Percentiles rank a stretch among this genome's conserved stretches.
phyloP scores from a whole-genome alignment of 805 yeast species.

The Kurtzmaniella fragi region DNA sequence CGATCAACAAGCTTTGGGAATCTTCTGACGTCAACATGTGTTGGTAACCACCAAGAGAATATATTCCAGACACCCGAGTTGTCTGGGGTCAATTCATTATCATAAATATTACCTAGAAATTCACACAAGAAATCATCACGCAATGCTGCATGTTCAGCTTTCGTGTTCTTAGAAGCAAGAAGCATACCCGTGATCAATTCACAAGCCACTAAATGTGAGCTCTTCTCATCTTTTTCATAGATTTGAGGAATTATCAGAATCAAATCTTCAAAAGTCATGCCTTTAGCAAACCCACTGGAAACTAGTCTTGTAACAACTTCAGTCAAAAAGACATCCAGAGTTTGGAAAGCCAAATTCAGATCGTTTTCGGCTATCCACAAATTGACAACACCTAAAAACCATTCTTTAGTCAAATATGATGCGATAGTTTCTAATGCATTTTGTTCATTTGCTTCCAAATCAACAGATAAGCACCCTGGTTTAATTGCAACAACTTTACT shows the following conservation, averaged over 20 bases:
- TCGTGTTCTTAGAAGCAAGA: slow-evolving; percentile 42
- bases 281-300: slow-evolving; percentile 37
- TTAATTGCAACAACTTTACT: slow-evolving; percentile 44
- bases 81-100: slow-evolving; percentile 66
- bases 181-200: slow-evolving; percentile 68
- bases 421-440: slow-evolving; percentile 41
- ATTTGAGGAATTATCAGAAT: slow-evolving; percentile 43
- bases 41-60: slow-evolving; percentile 68
- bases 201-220: slow-evolving; percentile 67
- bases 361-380: slow-evolving; percentile 65
- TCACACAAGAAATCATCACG: slow-evolving; percentile 44
- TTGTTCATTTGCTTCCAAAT: slow-evolving; percentile 28
- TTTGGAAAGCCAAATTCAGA: slow-evolving; percentile 59
- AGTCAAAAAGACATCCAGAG: slow-evolving; percentile 56
- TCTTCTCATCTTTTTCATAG: slow-evolving; percentile 64
- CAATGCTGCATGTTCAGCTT: slow-evolving; percentile 17
- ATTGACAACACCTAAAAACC: slow-evolving; percentile 51
- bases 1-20: slow-evolving; percentile 44
- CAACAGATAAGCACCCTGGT: slow-evolving; percentile 10
- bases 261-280: slow-evolving; percentile 47
- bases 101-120: slow-evolving; percentile 44
- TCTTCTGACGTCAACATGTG: slow-evolving; percentile 64
- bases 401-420: slow-evolving; percentile 42
- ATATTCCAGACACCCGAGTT: slow-evolving; percentile 70
- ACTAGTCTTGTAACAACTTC: slow-evolving; percentile 46